phyloP scores from a whole-genome alignment of 2,329 filamentous ascomycete genomes.

The Sarocladiaceae sp. region DNA sequence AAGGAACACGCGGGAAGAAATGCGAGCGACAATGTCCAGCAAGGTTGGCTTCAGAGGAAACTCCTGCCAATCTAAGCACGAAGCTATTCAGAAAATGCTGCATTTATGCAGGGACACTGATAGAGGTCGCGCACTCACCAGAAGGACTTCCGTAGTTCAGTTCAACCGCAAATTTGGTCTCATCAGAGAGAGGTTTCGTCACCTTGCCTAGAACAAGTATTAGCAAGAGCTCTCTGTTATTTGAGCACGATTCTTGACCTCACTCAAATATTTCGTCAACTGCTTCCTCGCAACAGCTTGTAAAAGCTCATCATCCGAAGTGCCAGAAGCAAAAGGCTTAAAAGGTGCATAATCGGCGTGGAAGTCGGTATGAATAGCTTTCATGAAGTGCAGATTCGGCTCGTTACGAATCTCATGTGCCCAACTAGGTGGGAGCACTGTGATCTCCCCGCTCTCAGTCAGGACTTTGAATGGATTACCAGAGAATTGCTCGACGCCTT shows the following conservation, averaged over 20 bases:
- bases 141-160: neutral
- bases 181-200: constrained; percentile 6
- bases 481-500: neutral
- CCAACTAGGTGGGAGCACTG: constrained; percentile 16
- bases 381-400: constrained; percentile 14
- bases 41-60: constrained; percentile 6
- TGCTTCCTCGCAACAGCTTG: constrained; percentile 8
- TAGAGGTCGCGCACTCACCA: neutral
- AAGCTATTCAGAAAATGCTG: neutral
- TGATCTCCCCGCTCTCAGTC: constrained; percentile 16
- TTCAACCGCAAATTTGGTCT: constrained; percentile 2
- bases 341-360: constrained; percentile 7
- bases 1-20: constrained; percentile 32
- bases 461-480: constrained; percentile 14
- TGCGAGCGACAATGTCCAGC: constrained; percentile 14
- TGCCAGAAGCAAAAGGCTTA: neutral
- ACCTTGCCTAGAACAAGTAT: constrained; percentile 5
- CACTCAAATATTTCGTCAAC: constrained; percentile 9
- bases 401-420: constrained; percentile 19
- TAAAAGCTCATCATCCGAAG: neutral
- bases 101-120: neutral
- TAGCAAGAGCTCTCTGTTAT: no score
- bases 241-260: neutral
- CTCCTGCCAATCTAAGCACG: constrained; percentile 13
- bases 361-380: constrained; percentile 10